Base-by-base conservation (phyloP, 2,329 filamentous ascomycete species). In the Aspergillus phoenicis region DNA sequence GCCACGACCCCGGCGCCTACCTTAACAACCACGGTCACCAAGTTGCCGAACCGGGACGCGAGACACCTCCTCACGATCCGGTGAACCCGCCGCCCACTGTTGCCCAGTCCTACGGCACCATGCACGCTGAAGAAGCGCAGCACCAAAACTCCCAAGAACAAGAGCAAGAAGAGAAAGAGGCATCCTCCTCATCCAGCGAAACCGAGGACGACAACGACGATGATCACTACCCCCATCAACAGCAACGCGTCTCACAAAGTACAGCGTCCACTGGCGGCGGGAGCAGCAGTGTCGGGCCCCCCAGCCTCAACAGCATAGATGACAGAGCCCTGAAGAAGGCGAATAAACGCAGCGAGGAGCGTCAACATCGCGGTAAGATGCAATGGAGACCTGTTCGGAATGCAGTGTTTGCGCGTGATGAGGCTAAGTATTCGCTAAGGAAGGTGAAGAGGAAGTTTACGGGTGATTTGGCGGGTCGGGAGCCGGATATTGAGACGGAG, bases 311-410 rank as follows among this genome's bases (percentile, higher is more conserved):
- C 51, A 20, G 63, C 52, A 6, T 53, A 65, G 11, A 71, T 71
- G 3, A 74, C 78, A 36, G 75, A 71, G 62, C 74, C 73, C 10
- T 78, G 77, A 55, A 76, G 74, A 62, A 55, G 17, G 52, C 52
- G 8, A 43, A 55, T 5, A 41, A 55, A 38, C 76, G 78, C 51
- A 78, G 74, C 36, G 83, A 97, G 73, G 89, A 93, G 74, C 86
- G 93, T 0, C 92, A 93, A 78, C 93, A 97, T 68, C 84, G 93
- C 10, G 94, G 94, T 0, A 71, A 97, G 72, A 96, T 97, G 91
- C 94, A 98, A 76, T 98, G 93, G 93, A 91, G 88, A 71, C 93
- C 94, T 0, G 90, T 93, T 73, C 84, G 94, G 43, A 97, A 97
- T 73, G 82, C 87, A 22, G 87, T 88, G 66, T 98, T 97, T 75